Evolutionary conservation across 2,329 filamentous ascomycete species (phyloP).

Genomic region (Dryadomyces quercivorus): DNA sequence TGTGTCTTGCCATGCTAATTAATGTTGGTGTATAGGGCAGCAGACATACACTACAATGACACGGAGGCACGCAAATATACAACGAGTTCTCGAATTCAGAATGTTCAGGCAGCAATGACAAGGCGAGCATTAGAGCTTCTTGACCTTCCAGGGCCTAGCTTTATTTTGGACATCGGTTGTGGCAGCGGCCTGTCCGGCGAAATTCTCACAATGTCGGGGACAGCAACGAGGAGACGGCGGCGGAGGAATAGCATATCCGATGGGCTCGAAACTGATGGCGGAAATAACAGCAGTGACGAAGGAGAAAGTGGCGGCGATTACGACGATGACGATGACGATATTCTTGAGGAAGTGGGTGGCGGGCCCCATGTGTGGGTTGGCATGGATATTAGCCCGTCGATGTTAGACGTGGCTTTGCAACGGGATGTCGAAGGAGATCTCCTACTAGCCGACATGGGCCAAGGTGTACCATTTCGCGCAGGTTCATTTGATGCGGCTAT

Average conservation of each 20-base stretch:
- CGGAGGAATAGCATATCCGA: not conserved
- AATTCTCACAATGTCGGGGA: slow-evolving; percentile 52
- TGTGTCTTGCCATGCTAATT: not conserved
- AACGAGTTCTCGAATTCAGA: slow-evolving; percentile 86
- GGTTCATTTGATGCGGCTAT: slow-evolving; percentile 93
- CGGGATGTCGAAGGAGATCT: slow-evolving; percentile 87
- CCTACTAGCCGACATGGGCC: slow-evolving; percentile 88
- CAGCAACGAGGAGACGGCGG: slow-evolving; percentile 3
- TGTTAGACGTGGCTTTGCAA: slow-evolving; percentile 91
- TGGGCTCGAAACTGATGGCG: not conserved
- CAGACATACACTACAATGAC: slow-evolving; percentile 97
- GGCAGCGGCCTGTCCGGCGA: slow-evolving; percentile 90
- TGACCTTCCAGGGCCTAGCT: slow-evolving; percentile 61
- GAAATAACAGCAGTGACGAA: not conserved
- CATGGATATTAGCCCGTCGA: slow-evolving; percentile 89
- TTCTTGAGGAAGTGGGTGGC: slow-evolving; percentile 54
- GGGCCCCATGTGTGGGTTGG: slow-evolving; percentile 94
- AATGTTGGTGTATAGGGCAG: slow-evolving; percentile 46
- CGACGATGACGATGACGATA: slow-evolving; percentile 12
- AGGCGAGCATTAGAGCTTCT: slow-evolving; percentile 86
- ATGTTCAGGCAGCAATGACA: slow-evolving; percentile 92
- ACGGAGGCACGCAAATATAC: slow-evolving; percentile 94
- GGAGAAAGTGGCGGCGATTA: not conserved
- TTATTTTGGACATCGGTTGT: slow-evolving; percentile 95
- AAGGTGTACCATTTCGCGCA: slow-evolving; percentile 85